Evolutionary conservation across 2,329 filamentous ascomycete genomes (phyloP).

Genomic region (Trichoderma endophyticum): DNA sequence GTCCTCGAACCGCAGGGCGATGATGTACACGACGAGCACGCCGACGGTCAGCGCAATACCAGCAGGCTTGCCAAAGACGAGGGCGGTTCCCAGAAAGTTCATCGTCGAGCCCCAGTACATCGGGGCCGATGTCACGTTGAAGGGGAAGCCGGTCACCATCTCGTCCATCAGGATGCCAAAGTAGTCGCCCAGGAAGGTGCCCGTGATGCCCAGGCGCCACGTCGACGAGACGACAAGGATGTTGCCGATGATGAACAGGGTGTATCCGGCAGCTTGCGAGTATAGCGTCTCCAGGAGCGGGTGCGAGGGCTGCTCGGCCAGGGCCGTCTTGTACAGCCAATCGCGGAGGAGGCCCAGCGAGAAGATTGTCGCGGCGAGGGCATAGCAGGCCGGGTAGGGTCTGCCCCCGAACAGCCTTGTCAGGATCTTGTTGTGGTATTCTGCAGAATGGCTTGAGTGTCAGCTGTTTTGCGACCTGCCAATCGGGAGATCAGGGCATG

Average conservation of each 20-base stretch:
- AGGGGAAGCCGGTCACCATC: slow-evolving; percentile 92
- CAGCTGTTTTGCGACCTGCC: slow-evolving; percentile 14
- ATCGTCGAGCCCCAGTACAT: slow-evolving; percentile 97
- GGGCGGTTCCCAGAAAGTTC: slow-evolving; percentile 83
- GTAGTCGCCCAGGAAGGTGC: slow-evolving; percentile 96
- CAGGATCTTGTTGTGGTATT: slow-evolving; percentile 87
- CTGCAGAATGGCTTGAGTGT: slow-evolving; percentile 43
- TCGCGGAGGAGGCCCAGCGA: slow-evolving; percentile 86
- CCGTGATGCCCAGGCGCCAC: slow-evolving; percentile 87
- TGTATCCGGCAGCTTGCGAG: slow-evolving; percentile 63
- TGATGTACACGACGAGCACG: slow-evolving; percentile 73
- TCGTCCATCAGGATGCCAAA: slow-evolving; percentile 97
- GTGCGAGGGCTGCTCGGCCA: slow-evolving; percentile 72
- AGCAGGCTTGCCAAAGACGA: slow-evolving; percentile 83
- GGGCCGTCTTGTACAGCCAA: slow-evolving; percentile 78
- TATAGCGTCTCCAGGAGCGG: slow-evolving; percentile 63
- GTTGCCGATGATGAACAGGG: slow-evolving; percentile 73
- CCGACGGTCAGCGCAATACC: slow-evolving; percentile 72
- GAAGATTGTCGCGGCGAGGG: slow-evolving; percentile 86
- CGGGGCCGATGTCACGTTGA: slow-evolving; percentile 83
- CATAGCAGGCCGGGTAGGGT: slow-evolving; percentile 80
- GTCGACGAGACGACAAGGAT: slow-evolving; percentile 84
- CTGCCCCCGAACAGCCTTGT: slow-evolving; percentile 83
- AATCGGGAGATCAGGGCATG: slow-evolving; percentile 6
- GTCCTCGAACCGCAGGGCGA: slow-evolving; percentile 85